phyloP scores from a whole-genome alignment of 179 eudicot species.

The Patellifolia procumbens region DNA sequence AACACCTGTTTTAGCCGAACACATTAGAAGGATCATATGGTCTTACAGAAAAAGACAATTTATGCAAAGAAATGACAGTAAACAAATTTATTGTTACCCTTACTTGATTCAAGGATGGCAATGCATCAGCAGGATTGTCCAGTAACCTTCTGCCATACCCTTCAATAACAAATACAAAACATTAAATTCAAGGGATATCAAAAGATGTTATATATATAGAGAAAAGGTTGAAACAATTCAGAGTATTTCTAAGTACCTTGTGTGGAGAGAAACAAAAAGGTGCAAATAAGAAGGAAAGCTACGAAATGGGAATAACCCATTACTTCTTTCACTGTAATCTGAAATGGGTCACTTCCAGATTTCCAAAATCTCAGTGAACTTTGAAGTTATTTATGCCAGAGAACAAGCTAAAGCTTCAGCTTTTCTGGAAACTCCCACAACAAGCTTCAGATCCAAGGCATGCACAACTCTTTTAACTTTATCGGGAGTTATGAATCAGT shows the following conservation, averaged over 20 bases:
- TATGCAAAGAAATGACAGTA: not conserved
- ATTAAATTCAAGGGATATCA: not conserved
- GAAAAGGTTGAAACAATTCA: not conserved
- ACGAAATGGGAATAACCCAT: conserved; percentile 5
- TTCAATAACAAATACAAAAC: not conserved
- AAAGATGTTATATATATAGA: not conserved
- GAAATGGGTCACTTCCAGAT: conserved; percentile 6
- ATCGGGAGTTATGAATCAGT: conserved; percentile 10
- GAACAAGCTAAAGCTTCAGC: too few species aligned
- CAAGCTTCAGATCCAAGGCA: conserved; percentile 18
- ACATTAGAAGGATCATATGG: too few species aligned
- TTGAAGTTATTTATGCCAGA: not conserved
- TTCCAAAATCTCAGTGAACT: not conserved
- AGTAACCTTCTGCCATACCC: conserved; percentile 10
- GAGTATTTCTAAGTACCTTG: not conserved
- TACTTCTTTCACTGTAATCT: not conserved
- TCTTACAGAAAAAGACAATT: too few species aligned
- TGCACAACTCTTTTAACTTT: conserved; percentile 15
- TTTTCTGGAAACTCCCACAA: conserved; percentile 1
- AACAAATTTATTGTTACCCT: not conserved
- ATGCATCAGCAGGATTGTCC: not conserved
- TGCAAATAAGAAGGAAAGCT: not conserved
- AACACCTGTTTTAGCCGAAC: too few species aligned
- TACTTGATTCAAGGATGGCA: not conserved
- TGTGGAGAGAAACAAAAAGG: not conserved